Evolutionary conservation across 1,284 basidiomycete genomes (phyloP).

Genomic region (Ustilago xerochloae): DNA sequence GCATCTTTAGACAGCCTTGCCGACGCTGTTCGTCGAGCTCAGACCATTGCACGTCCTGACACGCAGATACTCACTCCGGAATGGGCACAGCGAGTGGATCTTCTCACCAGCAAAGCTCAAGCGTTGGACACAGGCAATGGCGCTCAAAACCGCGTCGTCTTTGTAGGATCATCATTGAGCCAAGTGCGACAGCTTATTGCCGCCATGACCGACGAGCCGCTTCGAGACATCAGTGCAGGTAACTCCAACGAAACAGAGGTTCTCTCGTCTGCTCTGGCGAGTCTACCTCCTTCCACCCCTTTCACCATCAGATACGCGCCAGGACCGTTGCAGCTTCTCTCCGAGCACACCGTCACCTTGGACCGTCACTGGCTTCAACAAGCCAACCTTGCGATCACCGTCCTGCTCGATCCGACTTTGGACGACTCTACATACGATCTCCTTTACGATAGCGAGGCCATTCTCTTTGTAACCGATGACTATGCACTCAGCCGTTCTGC

Average conservation of each 20-base stretch:
- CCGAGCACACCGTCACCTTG: conserved; percentile 3
- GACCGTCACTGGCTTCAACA: conserved; percentile 51
- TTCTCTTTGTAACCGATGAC: conserved; percentile 44
- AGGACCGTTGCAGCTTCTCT: conserved; percentile 9
- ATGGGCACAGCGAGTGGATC: conserved; percentile 21
- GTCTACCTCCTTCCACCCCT: conserved; percentile 1
- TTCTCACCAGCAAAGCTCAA: conserved; percentile 14
- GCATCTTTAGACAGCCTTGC: background rate
- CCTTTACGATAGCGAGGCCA: conserved; percentile 50
- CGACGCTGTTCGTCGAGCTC: conserved; percentile 13
- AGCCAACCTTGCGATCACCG: conserved; percentile 28
- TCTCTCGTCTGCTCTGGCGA: conserved; percentile 5
- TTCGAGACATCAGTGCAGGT: conserved; percentile 26
- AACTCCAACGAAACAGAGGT: conserved; percentile 11
- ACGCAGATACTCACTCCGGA: conserved; percentile 1
- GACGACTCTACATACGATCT: conserved; percentile 25
- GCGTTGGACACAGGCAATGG: background rate
- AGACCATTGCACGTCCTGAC: conserved; percentile 15
- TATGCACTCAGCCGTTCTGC: conserved; percentile 35
- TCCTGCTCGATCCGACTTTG: conserved; percentile 28
- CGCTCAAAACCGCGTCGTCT: conserved; percentile 11
- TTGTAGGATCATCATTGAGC: conserved; percentile 38
- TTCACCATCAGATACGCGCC: conserved; percentile 32
- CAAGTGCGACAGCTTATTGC: conserved; percentile 30
- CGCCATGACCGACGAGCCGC: conserved; percentile 49